phyloP scores from a whole-genome alignment of 2,329 filamentous ascomycete species.

The Beauveria rudraprayagi region DNA sequence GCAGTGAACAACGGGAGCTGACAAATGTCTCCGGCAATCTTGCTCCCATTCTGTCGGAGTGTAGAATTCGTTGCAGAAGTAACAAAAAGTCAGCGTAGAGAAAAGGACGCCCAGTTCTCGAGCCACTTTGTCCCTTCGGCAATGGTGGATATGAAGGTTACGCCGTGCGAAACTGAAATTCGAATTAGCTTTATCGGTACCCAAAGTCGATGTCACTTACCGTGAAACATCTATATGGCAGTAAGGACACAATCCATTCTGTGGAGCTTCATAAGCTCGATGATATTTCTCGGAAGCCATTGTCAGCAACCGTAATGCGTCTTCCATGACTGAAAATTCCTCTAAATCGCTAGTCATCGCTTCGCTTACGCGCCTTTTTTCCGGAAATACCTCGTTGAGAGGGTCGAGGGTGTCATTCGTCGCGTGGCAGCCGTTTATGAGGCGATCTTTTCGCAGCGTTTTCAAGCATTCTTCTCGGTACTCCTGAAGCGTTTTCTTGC shows the following conservation, averaged over 20 bases:
- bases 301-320: not conserved
- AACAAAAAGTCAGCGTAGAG: not conserved
- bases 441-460: not conserved
- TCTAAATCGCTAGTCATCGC: constrained; percentile 1
- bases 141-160: constrained; percentile 4
- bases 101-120: not conserved
- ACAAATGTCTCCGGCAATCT: constrained; percentile 1
- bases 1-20: not conserved
- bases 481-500: not conserved
- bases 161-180: not conserved
- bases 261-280: not conserved
- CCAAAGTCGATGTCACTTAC: not conserved
- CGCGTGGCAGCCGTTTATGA: not conserved
- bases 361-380: not conserved
- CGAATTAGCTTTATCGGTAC: not conserved
- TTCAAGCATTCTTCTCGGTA: not conserved
- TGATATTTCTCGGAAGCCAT: not conserved
- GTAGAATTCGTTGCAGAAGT: constrained; percentile 6
- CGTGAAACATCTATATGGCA: not conserved
- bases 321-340: not conserved
- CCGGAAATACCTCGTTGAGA: not conserved
- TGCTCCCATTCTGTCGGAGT: not conserved
- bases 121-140: not conserved
- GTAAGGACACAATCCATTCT: not conserved
- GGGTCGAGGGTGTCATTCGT: not conserved